Base-by-base conservation (phyloP, 177 flowering plant species). In the Tripterygium wilfordii region DNA sequence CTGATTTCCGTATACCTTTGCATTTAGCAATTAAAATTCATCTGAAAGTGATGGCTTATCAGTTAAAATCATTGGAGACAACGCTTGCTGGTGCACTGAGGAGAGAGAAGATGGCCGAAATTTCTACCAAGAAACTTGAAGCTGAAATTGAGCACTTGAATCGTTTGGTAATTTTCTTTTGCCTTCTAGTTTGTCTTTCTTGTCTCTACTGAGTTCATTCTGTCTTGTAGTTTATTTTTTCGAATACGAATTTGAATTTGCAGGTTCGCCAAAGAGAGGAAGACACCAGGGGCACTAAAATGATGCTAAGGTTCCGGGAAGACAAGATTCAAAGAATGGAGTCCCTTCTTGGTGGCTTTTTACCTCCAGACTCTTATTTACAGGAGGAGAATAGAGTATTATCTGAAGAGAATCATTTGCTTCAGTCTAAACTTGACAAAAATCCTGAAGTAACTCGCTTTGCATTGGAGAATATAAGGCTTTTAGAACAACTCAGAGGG, bases 381-480 rank as follows among this genome's bases (percentile, higher is more conserved):
- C n/a, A 61, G 46, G 86, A 85, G 61, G 96, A 94, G 69, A 89
- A 85, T 49, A 66, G 17, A 52, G 69, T 74, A 30, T 76, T 89
- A 3, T 56, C 70, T 12, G 85, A 87, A 53, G 92, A 94, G 77
- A 74, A 66, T 70, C 82, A 74, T 56, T 48, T 86, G 48, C 80
- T 89, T 60, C 78, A 63, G 54, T 69, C 78, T 36, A 86, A 76
- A 60, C 53, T 85, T 36, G 96, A 94, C 47, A 78, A 67, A 64
- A 89, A 90, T 50, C 96, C 99, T 13, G 99, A 94, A 79, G 87
- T 94, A 40, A 94, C 95, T 61, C 96, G 97, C 30, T 94, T 94
- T 65, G 97, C 99, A 26, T 48, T 61, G 48, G 97, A 94, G 67
- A 94, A 94, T 56, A 94, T 94, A 37, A 76, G 96, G 80, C 95